Conservation (phyloP, 164 flowering plant species). For the Annona squamosa region DNA sequence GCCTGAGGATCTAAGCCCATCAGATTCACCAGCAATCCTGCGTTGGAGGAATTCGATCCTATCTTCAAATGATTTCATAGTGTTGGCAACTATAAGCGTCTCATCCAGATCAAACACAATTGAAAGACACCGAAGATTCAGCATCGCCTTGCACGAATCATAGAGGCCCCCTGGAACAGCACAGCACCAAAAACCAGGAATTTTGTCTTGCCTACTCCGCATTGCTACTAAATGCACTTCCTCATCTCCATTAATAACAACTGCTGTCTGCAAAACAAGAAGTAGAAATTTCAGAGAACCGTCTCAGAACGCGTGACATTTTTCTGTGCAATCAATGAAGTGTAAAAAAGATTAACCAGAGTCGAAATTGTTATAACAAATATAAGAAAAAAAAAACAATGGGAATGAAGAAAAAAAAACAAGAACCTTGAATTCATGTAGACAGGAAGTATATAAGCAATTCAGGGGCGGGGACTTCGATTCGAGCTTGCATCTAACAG, state of each 20-base stretch:
- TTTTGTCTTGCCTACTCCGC: slow-evolving; percentile 74
- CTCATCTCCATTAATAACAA: slow-evolving; percentile 61
- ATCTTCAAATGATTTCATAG: slow-evolving; percentile 94
- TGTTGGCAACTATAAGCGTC: slow-evolving; percentile 94
- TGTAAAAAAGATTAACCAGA: slow-evolving; percentile 1
- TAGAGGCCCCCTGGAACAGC: slow-evolving; percentile 59
- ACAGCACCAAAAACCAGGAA: slow-evolving; percentile 88
- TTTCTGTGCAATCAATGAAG: background rate
- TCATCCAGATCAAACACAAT: slow-evolving; percentile 98
- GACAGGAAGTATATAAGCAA: slow-evolving; percentile 59
- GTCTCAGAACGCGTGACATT: background rate
- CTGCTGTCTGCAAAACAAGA: slow-evolving; percentile 60
- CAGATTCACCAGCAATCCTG: slow-evolving; percentile 63
- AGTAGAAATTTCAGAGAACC: background rate
- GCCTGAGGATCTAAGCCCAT: slow-evolving; percentile 46
- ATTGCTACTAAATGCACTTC: slow-evolving; percentile 94
- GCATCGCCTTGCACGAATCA: slow-evolving; percentile 54
- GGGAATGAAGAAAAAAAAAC: background rate
- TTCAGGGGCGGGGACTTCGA: slow-evolving; percentile 41
- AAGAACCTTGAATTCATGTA: slow-evolving; percentile 57
- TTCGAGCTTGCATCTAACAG: slow-evolving; percentile 83
- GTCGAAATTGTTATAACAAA: background rate
- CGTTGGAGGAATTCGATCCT: slow-evolving; percentile 62
- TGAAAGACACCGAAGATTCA: slow-evolving; percentile 72
- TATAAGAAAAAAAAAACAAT: background rate